A percentile compares a stretch with the other conserved stretches of the same genome.
These are phyloP conservation scores for Anisodus acutangulus DNA, from an alignment of 257 asterid species.

Conservation along the genomic window DNA sequence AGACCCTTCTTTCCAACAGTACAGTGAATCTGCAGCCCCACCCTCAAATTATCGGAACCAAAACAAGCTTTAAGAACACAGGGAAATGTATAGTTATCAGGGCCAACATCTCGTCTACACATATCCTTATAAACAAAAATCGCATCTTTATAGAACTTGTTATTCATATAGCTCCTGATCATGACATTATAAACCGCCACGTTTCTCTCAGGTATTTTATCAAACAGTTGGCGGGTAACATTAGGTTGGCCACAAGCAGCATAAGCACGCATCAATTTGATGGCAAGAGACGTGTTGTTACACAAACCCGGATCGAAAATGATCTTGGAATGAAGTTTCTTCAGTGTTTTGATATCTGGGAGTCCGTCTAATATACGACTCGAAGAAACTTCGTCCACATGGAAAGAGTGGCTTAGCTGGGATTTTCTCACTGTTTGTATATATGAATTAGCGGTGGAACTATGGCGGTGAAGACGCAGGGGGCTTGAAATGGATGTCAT, in stretches of 20 bases:
- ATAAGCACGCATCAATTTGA: conserved; percentile 81
- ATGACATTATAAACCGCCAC: conserved; percentile 65
- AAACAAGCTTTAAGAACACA: conserved; percentile 87
- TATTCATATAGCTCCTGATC: conserved; percentile 86
- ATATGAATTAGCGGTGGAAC: conserved; percentile 37
- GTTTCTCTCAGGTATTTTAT: conserved; percentile 62
- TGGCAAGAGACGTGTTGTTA: conserved; percentile 56
- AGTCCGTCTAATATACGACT: conserved; percentile 48
- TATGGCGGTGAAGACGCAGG: conserved; percentile 47
- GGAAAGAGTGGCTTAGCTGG: conserved; percentile 23
- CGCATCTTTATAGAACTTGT: conserved; percentile 57
- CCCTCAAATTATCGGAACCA: conserved; percentile 46
- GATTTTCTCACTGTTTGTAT: neutral
- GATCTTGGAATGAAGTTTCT: conserved; percentile 59
- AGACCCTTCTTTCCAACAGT: conserved; percentile 68
- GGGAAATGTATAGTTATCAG: conserved; percentile 84
- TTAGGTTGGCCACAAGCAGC: conserved; percentile 58
- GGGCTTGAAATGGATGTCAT: conserved; percentile 28
- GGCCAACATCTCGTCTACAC: conserved; percentile 46
- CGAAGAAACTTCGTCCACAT: conserved; percentile 30
- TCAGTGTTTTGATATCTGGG: conserved; percentile 60
- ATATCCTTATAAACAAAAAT: conserved; percentile 57
- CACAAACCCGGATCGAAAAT: conserved; percentile 48
- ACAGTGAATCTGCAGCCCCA: conserved; percentile 72
- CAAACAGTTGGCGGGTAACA: conserved; percentile 53